Percentiles rank a stretch among this genome's conserved stretches.
These are phyloP conservation scores for Pichia heedii DNA, from an alignment of 805 yeast species.

Conservation along the genomic window DNA sequence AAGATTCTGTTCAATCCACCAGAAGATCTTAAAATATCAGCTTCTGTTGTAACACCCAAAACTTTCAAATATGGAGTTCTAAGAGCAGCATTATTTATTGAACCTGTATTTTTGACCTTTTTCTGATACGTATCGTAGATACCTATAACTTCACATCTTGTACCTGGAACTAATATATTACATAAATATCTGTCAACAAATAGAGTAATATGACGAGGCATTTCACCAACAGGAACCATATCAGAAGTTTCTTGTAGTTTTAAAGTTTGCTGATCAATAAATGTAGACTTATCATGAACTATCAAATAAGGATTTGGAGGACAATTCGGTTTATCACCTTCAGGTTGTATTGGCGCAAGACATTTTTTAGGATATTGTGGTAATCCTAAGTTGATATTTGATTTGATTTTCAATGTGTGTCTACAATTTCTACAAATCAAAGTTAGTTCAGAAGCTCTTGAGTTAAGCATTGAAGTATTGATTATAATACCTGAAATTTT, in stretches of 20 bases:
- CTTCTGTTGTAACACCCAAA: conserved; percentile 78
- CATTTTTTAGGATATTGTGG: conserved; percentile 62
- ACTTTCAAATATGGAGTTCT: conserved; percentile 87
- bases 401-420: conserved; percentile 58
- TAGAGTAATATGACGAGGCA: conserved; percentile 88
- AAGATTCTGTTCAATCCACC: conserved; percentile 42
- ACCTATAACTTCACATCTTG: conserved; percentile 85
- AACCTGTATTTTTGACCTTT: conserved; percentile 43
- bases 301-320: conserved; percentile 90
- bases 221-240: conserved; percentile 97
- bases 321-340: conserved; percentile 50
- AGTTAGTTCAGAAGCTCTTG: conserved; percentile 78
- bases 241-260: conserved; percentile 97
- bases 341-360: conserved; percentile 44
- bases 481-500: conserved; percentile 90
- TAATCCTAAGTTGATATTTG: conserved; percentile 63
- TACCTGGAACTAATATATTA: conserved; percentile 90
- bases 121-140: conserved; percentile 86
- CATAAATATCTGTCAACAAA: conserved; percentile 86
- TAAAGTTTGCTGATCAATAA: conserved; percentile 89
- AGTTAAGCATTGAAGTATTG: conserved; percentile 78
- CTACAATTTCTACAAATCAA: conserved; percentile 83
- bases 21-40: conserved; percentile 41
- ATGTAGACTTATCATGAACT: conserved; percentile 88
- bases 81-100: conserved; percentile 66